A percentile compares a stretch with the other conserved stretches of the same genome.
These are phyloP conservation scores for Lichtheimia ornata DNA, from an alignment of 371 early-diverging fungal genomes.

Conservation along the genomic window DNA sequence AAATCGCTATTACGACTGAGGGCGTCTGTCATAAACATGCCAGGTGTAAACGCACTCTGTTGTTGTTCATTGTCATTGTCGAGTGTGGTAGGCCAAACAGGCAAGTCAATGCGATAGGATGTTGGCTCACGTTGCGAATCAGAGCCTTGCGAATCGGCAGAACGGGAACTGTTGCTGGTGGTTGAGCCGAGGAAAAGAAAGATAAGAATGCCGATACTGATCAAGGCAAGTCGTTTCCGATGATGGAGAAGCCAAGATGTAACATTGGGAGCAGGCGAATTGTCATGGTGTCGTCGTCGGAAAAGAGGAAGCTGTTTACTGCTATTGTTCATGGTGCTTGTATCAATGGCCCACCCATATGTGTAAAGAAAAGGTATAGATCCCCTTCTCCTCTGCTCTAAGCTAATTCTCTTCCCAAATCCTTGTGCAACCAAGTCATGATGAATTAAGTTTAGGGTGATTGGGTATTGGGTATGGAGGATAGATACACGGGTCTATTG, in stretches of 20 bases:
- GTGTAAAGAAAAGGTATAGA: no score
- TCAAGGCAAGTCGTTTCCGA: background rate
- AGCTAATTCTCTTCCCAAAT: no score
- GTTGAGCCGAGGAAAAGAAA: background rate
- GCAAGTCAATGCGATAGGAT: slow-evolving; percentile 9
- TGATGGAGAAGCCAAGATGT: background rate
- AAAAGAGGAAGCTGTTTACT: slow-evolving; percentile 9
- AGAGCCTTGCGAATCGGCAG: background rate
- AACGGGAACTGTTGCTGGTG: no score
- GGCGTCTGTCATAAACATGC: slow-evolving; percentile 2
- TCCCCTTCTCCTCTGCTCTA: no score
- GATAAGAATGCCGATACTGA: background rate
- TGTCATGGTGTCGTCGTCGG: background rate
- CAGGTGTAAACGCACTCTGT: background rate
- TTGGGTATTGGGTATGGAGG: no score
- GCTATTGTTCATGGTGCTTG: background rate
- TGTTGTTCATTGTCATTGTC: background rate
- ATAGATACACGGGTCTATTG: no score
- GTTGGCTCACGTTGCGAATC: background rate
- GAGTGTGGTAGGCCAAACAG: slow-evolving; percentile 8
- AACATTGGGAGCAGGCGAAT: background rate
- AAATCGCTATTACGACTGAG: slow-evolving; percentile 22
- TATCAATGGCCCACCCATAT: no score
- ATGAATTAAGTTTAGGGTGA: no score
- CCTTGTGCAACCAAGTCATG: no score